A percentile compares a stretch with the other conserved stretches of the same genome.
These are phyloP conservation scores for Picochlorum sp. DNA, from an alignment of 139 green algal species.

Conservation along the genomic window DNA sequence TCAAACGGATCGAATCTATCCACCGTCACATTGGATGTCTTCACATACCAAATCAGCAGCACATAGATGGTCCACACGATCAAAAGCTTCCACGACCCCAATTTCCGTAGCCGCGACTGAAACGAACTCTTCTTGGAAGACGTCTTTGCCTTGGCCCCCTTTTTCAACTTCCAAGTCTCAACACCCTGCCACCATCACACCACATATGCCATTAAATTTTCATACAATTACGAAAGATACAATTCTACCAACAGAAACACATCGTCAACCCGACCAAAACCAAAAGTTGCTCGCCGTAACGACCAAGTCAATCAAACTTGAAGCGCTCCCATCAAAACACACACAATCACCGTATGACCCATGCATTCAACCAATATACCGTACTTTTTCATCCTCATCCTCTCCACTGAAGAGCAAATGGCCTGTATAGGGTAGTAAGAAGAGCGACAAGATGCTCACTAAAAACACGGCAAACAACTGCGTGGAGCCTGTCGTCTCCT, in stretches of 20 bases:
- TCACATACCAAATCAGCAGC: constrained; percentile 19
- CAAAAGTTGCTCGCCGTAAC: no score
- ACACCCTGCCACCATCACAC: not conserved
- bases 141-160: constrained; percentile 1
- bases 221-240: not conserved
- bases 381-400: constrained; percentile 11
- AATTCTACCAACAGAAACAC: no score
- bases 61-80: constrained; percentile 20
- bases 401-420: constrained; percentile 37
- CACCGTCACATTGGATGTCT: not conserved
- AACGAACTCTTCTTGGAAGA: not conserved
- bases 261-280: no score
- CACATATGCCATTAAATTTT: not conserved
- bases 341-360: no score
- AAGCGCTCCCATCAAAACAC: no score
- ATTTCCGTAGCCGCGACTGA: not conserved
- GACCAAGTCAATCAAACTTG: no score
- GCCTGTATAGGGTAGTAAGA: constrained; percentile 70
- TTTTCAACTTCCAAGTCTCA: constrained; percentile 26
- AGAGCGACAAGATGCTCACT: constrained; percentile 55
- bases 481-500: constrained; percentile 31
- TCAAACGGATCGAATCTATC: constrained; percentile 82
- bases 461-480: constrained; percentile 70
- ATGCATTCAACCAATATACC: no score
- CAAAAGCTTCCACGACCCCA: not conserved